Evolutionary conservation across 345 rosid species (phyloP).

Genomic region (Citrus unshiu): DNA sequence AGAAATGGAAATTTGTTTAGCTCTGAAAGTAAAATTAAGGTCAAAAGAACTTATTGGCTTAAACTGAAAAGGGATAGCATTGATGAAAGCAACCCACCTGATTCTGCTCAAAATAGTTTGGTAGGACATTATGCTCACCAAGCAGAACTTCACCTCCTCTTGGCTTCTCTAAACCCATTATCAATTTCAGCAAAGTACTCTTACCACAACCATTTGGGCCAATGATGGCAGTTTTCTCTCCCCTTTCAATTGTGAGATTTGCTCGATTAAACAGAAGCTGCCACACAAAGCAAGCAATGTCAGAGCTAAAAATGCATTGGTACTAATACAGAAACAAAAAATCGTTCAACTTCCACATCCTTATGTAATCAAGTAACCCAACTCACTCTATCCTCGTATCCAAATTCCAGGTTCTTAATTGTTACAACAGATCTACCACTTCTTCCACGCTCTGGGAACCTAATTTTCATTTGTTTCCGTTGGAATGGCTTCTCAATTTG

Average conservation of each 20-base stretch:
- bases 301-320: constrained; percentile 1
- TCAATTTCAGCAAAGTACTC: constrained; percentile 80
- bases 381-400: constrained; percentile 72
- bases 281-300: constrained; percentile 12
- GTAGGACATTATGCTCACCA: constrained; percentile 91
- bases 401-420: constrained; percentile 67
- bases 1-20: not conserved
- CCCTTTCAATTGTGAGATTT: constrained; percentile 69
- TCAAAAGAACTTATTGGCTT: not conserved
- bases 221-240: constrained; percentile 84
- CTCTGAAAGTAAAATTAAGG: not conserved
- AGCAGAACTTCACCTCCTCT: constrained; percentile 62
- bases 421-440: constrained; percentile 76
- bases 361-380: not conserved
- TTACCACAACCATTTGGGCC: constrained; percentile 99
- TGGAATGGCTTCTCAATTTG: constrained; percentile 90
- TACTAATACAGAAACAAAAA: not conserved
- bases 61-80: not conserved
- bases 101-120: constrained; percentile 98
- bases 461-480: constrained; percentile 87
- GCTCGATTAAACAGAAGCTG: constrained; percentile 75
- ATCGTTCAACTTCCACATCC: not conserved
- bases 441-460: constrained; percentile 92
- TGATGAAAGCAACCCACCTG: constrained; percentile 47
- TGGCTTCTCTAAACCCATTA: constrained; percentile 81